Base-by-base conservation (phyloP, 179 eudicot genomes). In the Silene coronaria region DNA sequence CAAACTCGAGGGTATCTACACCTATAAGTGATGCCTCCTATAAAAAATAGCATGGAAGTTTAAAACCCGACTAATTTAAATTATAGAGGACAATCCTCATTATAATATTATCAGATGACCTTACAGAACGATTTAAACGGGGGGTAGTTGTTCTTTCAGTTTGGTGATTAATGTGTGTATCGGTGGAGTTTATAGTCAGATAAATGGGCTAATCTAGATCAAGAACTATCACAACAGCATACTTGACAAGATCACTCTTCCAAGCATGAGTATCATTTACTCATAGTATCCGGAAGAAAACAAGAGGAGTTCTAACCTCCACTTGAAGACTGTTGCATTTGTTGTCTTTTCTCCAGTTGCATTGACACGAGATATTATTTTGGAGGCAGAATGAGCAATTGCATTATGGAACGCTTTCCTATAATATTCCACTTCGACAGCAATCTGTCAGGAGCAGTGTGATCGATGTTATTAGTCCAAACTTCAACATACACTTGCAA, bases 301-400 rank as follows among this genome's bases (percentile, higher is more conserved):
- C n/a, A n/a, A n/a, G n/a, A n/a, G n/a, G n/a, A n/a, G n/a, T 58
- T 42, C 48, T 83, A 81, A 90, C 98, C 96, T 92, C 96, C 61
- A 86, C 96, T 84, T 86, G 96, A 80, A 94, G 85, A 71, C 98
- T 91, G 84, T 92, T 92, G 86, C 88, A 80, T 87, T 89, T 45
- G 76, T 84, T 74, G 90, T 90, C 88, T 89, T 92, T 75, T 92
- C 97, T 71, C 94, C 98, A 69, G 92, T 92, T 65, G 97, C 94
- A 84, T 89, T 90, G 55, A 94, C 86, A 76, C 95, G 97, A 61
- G 91, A 82, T 76, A 94, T 90, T 62, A 94, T 90, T 80, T 90
- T 94, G 70, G 92, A 84, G 71, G 96, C 94, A 75, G 95, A 92
- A 87, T 94, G 97, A 68, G 96, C 96, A 62, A 94, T 90, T 70